Percentiles rank a stretch among this genome's conserved stretches.
Evolutionary conservation across 768 basidiomycete genomes (phyloP).

Genomic region (Hirschioporus abietinus): DNA sequence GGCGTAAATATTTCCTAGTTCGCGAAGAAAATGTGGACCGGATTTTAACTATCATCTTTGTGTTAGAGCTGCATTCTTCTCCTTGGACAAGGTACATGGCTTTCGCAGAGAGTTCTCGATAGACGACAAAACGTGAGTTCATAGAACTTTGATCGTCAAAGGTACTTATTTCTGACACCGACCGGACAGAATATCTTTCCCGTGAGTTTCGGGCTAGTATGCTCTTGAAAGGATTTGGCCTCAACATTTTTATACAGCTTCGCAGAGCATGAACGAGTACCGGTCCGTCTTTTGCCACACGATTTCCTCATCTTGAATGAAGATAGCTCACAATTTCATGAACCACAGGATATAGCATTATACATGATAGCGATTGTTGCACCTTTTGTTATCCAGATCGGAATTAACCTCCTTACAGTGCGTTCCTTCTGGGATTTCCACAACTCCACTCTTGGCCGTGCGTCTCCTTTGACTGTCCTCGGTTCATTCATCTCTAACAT

Average conservation of each 20-base stretch:
- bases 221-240: slow-evolving; percentile 2
- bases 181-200: slow-evolving; percentile 26
- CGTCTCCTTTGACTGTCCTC: neutral
- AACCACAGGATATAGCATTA: slow-evolving; percentile 38
- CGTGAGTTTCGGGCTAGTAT: slow-evolving; percentile 27
- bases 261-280: slow-evolving; percentile 72
- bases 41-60: neutral
- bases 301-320: slow-evolving; percentile 8
- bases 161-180: slow-evolving; percentile 16
- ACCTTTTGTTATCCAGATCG: slow-evolving; percentile 63
- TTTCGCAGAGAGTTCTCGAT: slow-evolving; percentile 78
- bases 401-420: slow-evolving; percentile 66
- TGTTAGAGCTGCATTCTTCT: slow-evolving; percentile 54
- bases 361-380: slow-evolving; percentile 49
- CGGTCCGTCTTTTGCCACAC: slow-evolving; percentile 41
- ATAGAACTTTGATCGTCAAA: slow-evolving; percentile 1
- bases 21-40: neutral
- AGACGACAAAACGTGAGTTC: slow-evolving; percentile 64
- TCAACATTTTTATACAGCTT: slow-evolving; percentile 37
- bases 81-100: slow-evolving; percentile 59
- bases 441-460: slow-evolving; percentile 28
- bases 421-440: slow-evolving; percentile 91
- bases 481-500: slow-evolving; percentile 3
- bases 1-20: slow-evolving; percentile 43
- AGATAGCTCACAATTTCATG: slow-evolving; percentile 8